Evolutionary conservation across 2,329 filamentous ascomycete species (phyloP), one percentile per base, ranked within the genome.

Genomic region (Colletotrichum zoysiae): DNA sequence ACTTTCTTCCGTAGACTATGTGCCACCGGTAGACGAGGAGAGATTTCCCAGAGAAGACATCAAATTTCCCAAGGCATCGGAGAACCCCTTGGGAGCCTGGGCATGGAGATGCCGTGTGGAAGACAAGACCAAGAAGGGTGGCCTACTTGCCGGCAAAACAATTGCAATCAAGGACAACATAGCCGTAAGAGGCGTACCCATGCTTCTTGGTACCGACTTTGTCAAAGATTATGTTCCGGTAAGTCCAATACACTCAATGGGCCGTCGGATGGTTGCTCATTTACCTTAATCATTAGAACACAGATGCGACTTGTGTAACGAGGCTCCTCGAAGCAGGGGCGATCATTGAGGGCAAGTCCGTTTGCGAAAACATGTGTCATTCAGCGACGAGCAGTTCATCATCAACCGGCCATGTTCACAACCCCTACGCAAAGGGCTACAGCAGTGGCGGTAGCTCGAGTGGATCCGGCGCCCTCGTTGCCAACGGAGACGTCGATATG

Each of bases 1-100:
- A 20, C 12, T 1, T 11, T 16, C 1, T 2, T 14, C 44, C 20
- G 3, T 18, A 65, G 63, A 65, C 18, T 65, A 65, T 26, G 51
- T 65, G 26, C 63, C 63, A 23, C 53, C 23, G 1, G 53, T 65
- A n/a, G 63, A 65, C 3, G 40, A 46, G 20, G 30, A 48, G 14
- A 35, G 63, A 23, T 65, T 65, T 16, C 63, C 63, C 1, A 57
- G 63, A 5, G 40, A 65, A 33, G n/a, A 58, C 9, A 26, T 65
- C n/a, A 35, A 20, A 35, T 65, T 65, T 26, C 77, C 77, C 4
- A 60, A 40, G 1, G 40, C 72, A 5, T 59, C 74, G 11, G 76
- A 78, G 14, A 81, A 81, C 60, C 78, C 77, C 0, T 59, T 80
- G 9, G 81, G 81, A 59, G 80, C 78, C 1, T 82, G 80, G 80